Evolutionary conservation across 352 stramenopile genomes (phyloP), one percentile per base, ranked within the genome.

Genomic region (Globisporangium paddicum): DNA sequence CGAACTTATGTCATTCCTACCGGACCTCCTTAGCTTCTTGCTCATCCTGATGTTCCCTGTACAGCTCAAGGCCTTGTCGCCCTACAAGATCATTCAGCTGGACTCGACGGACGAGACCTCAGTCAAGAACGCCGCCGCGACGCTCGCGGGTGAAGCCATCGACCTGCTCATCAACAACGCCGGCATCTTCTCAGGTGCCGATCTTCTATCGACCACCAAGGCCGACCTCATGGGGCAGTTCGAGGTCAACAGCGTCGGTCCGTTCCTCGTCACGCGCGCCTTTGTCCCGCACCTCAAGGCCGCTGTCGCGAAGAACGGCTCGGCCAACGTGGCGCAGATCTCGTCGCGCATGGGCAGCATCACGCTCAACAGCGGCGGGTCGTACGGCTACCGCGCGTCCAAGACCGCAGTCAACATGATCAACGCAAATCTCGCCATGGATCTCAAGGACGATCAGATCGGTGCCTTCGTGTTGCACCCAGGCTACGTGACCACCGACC

Each of bases 121-220:
- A 19, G 65, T 74, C 14, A 6, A 47, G 37, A 41, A 19, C 18
- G 57, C 65, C 8, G 53, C 51, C 3, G 35, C 59, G 34, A 23
- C 48, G 0, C 56, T 74, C 25, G 55, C 58, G 18, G 53, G 57
- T 13, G 57, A 64, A 18, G 32, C 62, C 2, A 67, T 81, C 28
- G 57, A 81, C 25, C 19, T 81, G 30, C 34, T 79, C 11, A 71
- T 81, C 55, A 81, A 81, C 64, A 81, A 79, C 30, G 67, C 68
- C n/a, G 73, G 66, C 9, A 61, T 72, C 2, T 23, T 64, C 9
- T 13, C 44, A 14, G 19, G 19, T 1, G 49, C 58, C 16, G 35
- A 26, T n/a, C n/a, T 72, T 4, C 21, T 18, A 2, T 38, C 2
- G 10, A 62, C 50, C 13, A 67, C 60, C 21, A 67, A 67, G 14